Evolutionary conservation across 2,329 filamentous ascomycete genomes (phyloP), one percentile per base, ranked within the genome.

Genomic region (Tolypocladium inflatum): DNA sequence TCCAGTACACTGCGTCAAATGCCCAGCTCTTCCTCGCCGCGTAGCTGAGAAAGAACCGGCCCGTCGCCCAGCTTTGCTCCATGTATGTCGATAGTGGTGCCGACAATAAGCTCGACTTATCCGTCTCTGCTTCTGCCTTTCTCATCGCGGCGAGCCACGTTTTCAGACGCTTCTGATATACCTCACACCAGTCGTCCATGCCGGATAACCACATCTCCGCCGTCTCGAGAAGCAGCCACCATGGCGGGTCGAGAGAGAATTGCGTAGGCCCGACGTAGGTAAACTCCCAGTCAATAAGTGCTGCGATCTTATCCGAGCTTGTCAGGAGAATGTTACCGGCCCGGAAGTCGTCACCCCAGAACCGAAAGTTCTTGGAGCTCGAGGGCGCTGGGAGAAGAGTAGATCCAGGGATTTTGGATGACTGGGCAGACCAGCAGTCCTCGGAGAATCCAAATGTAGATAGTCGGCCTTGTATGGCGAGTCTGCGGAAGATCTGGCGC

Each of bases 401-500:
- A 23, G 15, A 19, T 21, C 13, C n/a, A 30, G 26, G 17, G 26
- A 21, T 21, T 7, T 23, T 45, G 37, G 42, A 3, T 13, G 42
- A 9, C 4, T 23, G 21, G 37, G 13, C n/a, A 13, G 70, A 71
- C 72, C 70, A 73, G 5, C 58, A 42, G 33, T 70, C 67, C 1
- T 71, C 57, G 2, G 59, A n/a, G 50, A 71, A 70, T 0, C 68
- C 65, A 53, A 71, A 68, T 1, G 41, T 56, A 5, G 67, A 69
- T 0, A 68, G 60, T 5, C 58, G 60, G 2, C 65, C 66, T 58
- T 67, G 51, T 54, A 61, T 63, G 9, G 68, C 69, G 3, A 74
- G 57, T 43, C 62, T 70, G 5, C 70, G 73, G 58, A 78, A 77
- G 0, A 78, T 60, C n/a, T 73, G 70, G 2, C 74, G 73, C 3